Conservation (phyloP, 805 yeast genomes). For the Komagataella pastoris region DNA sequence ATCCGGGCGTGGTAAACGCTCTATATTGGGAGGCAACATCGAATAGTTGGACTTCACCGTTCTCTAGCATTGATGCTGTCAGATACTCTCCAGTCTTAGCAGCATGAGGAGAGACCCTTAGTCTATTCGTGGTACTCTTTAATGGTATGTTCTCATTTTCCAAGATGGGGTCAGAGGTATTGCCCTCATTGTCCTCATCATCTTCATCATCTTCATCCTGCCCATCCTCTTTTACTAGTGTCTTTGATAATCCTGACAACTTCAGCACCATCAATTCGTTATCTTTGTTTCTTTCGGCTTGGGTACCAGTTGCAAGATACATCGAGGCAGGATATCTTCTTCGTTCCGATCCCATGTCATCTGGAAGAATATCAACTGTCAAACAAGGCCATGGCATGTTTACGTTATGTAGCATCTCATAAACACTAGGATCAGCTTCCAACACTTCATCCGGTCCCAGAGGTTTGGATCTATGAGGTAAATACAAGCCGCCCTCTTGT, state of each 20-base stretch:
- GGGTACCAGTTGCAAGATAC: slow-evolving; percentile 85
- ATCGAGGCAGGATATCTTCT: slow-evolving; percentile 80
- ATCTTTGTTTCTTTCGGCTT: slow-evolving; percentile 76
- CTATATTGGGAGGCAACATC: slow-evolving; percentile 70
- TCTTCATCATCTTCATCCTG: slow-evolving; percentile 64
- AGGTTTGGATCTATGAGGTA: slow-evolving; percentile 83
- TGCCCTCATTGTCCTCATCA: slow-evolving; percentile 57
- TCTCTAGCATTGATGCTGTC: slow-evolving; percentile 81
- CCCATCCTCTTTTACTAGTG: slow-evolving; percentile 73
- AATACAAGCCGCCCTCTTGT: slow-evolving; percentile 37
- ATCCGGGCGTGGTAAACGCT: slow-evolving; percentile 85
- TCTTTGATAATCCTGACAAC: slow-evolving; percentile 69
- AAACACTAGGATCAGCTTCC: slow-evolving; percentile 93
- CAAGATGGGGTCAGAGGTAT: slow-evolving; percentile 70
- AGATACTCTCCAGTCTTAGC: slow-evolving; percentile 63
- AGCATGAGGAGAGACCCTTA: slow-evolving; percentile 74
- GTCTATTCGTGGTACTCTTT: slow-evolving; percentile 76
- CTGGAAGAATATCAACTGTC: slow-evolving; percentile 83
- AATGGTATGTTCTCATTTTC: slow-evolving; percentile 74
- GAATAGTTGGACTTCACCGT: slow-evolving; percentile 78
- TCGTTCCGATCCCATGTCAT: slow-evolving; percentile 76
- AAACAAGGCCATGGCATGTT: slow-evolving; percentile 96
- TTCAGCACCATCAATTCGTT: slow-evolving; percentile 82
- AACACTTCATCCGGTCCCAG: slow-evolving; percentile 91
- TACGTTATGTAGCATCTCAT: slow-evolving; percentile 91